phyloP scores from a whole-genome alignment of 2,329 filamentous ascomycete genomes.

The Exophiala viscosa region DNA sequence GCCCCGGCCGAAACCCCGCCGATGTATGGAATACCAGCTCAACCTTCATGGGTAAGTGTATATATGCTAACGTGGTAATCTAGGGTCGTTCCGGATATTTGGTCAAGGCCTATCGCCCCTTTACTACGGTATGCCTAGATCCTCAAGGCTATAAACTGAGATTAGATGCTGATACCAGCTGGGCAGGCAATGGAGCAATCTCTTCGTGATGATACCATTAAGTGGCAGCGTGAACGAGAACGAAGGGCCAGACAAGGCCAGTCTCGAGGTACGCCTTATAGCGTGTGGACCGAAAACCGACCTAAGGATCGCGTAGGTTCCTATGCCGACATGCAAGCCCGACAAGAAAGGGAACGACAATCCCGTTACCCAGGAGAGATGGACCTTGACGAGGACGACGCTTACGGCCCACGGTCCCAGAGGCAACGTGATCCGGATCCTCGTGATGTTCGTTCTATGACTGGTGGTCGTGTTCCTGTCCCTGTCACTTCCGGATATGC shows the following conservation, averaged over 20 bases:
- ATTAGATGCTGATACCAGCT: conserved; percentile 4
- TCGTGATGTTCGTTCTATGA: conserved; percentile 16
- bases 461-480: conserved; percentile 13
- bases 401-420: conserved; percentile 10
- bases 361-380: conserved; percentile 19
- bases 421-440: conserved; percentile 19
- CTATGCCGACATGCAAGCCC: conserved; percentile 25
- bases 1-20: conserved; percentile 66
- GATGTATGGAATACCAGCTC: conserved; percentile 53
- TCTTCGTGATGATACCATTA: conserved; percentile 44
- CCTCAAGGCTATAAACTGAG: neutral
- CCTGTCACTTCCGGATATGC: conserved; percentile 19
- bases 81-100: conserved; percentile 68
- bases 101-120: conserved; percentile 73
- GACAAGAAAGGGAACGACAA: conserved; percentile 13
- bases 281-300: conserved; percentile 10
- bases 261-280: conserved; percentile 22
- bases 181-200: conserved; percentile 52
- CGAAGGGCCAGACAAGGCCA: conserved; percentile 19
- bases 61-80: conserved; percentile 33
- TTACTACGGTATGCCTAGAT: conserved; percentile 64
- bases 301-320: conserved; percentile 26
- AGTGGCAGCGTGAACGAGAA: conserved; percentile 41
- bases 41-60: conserved; percentile 12
- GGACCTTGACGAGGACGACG: conserved; percentile 25